phyloP scores from a whole-genome alignment of 2,329 filamentous ascomycete species.

The Didymella exigua region DNA sequence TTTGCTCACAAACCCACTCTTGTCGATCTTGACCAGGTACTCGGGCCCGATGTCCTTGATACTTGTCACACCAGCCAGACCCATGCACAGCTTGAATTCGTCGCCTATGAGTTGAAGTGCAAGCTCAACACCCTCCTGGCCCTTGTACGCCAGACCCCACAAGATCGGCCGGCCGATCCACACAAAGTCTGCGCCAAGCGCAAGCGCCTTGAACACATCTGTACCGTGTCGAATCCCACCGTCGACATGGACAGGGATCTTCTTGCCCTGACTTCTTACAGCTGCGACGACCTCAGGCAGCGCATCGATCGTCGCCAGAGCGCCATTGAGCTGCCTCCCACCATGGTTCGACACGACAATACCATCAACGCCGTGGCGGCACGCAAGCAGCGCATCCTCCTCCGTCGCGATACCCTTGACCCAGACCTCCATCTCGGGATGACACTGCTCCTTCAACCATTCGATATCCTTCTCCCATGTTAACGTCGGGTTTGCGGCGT shows the following conservation, averaged over 20 bases:
- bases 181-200: conserved; percentile 86
- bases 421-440: conserved; percentile 45
- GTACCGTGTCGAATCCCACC: conserved; percentile 87
- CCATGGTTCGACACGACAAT: conserved; percentile 60
- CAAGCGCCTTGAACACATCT: conserved; percentile 93
- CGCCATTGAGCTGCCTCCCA: conserved; percentile 57
- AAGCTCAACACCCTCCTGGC: conserved; percentile 30
- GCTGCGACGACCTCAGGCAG: conserved; percentile 61
- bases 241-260: conserved; percentile 79
- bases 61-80: conserved; percentile 27
- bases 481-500: conserved; percentile 30
- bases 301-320: conserved; percentile 46
- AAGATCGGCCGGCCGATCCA: conserved; percentile 63
- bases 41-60: conserved; percentile 32
- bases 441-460: conserved; percentile 27
- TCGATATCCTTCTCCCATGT: conserved; percentile 33
- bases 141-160: conserved; percentile 66
- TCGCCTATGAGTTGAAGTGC: conserved; percentile 25
- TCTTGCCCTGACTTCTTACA: conserved; percentile 51
- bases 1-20: conserved; percentile 27
- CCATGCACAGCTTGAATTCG: conserved; percentile 34
- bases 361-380: conserved; percentile 52
- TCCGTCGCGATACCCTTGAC: conserved; percentile 51
- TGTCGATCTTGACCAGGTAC: conserved; percentile 32
- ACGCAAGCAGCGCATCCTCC: conserved; percentile 51